Percentiles rank a stretch among this genome's conserved stretches.
Conservation (phyloP, 768 basidiomycete genomes). For the Collybia mongolica region DNA sequence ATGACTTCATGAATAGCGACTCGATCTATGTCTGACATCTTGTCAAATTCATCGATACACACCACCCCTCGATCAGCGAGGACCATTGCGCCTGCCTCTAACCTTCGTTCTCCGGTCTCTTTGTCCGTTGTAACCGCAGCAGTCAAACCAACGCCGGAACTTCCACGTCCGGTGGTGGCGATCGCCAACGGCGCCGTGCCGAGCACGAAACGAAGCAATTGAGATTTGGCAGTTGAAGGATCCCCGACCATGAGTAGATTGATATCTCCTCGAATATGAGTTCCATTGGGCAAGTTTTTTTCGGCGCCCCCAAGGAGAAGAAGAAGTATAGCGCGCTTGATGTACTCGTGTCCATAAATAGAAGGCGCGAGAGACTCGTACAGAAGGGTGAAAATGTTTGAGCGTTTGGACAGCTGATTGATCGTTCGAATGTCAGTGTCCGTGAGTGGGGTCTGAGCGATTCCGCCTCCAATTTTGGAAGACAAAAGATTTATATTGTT, state of each 20-base stretch:
- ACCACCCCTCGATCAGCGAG: constrained; percentile 98
- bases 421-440: constrained; percentile 95
- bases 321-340: constrained; percentile 91
- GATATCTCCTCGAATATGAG: constrained; percentile 99
- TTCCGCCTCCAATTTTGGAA: constrained; percentile 92
- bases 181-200: constrained; percentile 96
- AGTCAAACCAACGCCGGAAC: constrained; percentile 98
- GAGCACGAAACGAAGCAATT: constrained; percentile 93
- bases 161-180: constrained; percentile 96
- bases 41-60: constrained; percentile 99
- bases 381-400: constrained; percentile 83
- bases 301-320: constrained; percentile 95
- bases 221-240: constrained; percentile 97
- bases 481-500: constrained; percentile 95
- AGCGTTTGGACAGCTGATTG: constrained; percentile 88
- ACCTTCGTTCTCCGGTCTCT: constrained; percentile 93
- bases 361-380: constrained; percentile 96
- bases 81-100: constrained; percentile 99
- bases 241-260: constrained; percentile 99
- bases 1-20: constrained; percentile 99
- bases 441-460: constrained; percentile 89
- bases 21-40: constrained; percentile 98
- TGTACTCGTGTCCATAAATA: constrained; percentile 94
- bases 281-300: constrained; percentile 96
- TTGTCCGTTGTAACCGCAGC: constrained; percentile 98